Evolutionary conservation across 371 early-diverging fungal genomes (phyloP).

Genomic region (Capillidium heterosporum): DNA sequence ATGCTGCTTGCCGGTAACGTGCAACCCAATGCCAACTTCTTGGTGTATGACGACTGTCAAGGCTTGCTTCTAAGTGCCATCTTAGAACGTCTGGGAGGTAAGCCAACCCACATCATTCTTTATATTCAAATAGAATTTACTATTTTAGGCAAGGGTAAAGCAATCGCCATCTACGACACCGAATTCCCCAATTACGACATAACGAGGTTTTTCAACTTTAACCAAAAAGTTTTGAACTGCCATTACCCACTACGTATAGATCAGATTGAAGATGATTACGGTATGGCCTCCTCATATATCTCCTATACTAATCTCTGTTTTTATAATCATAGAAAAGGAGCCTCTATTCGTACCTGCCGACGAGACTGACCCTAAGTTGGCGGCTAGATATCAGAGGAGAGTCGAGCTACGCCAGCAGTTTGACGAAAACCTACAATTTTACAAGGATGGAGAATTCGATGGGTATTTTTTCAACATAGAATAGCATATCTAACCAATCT

Average conservation of each 20-base stretch:
- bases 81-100: slow-evolving; percentile 66
- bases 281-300: neutral
- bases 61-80: slow-evolving; percentile 66
- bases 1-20: slow-evolving; percentile 66
- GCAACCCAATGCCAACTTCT: slow-evolving; percentile 35
- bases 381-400: slow-evolving; percentile 9
- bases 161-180: slow-evolving; percentile 55
- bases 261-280: slow-evolving; percentile 24
- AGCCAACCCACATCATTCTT: neutral
- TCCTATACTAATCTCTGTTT: neutral
- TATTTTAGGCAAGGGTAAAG: slow-evolving; percentile 21
- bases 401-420: slow-evolving; percentile 13
- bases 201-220: slow-evolving; percentile 60
- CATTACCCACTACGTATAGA: slow-evolving; percentile 37
- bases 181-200: slow-evolving; percentile 58
- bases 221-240: slow-evolving; percentile 20
- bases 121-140: neutral
- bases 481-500: neutral
- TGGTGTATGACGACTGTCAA: slow-evolving; percentile 80
- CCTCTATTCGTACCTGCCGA: neutral
- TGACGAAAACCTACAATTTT: neutral
- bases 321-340: neutral
- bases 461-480: slow-evolving; percentile 19
- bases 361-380: neutral
- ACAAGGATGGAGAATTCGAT: slow-evolving; percentile 36